Conservation (phyloP, 1,284 basidiomycete species). For the Cyathus olla region DNA sequence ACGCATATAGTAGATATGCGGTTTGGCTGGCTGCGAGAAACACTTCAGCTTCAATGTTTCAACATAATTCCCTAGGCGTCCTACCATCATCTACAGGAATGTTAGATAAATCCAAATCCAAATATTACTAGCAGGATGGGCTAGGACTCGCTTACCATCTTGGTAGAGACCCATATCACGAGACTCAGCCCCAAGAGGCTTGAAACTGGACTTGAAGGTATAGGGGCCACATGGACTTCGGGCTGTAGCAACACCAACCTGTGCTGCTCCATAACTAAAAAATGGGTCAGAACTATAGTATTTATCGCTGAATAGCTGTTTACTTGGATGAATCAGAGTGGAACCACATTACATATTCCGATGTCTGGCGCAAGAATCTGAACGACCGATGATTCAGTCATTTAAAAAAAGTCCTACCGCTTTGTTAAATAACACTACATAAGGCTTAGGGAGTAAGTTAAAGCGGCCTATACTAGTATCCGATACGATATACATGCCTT, state of each 20-base stretch:
- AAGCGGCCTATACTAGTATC: too few relatives aligned
- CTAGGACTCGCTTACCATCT: conserved; percentile 52
- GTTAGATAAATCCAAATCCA: too few relatives aligned
- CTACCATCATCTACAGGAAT: conserved; percentile 52
- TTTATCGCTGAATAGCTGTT: conserved; percentile 20
- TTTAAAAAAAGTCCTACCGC: conserved; percentile 40
- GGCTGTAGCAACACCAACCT: conserved; percentile 72
- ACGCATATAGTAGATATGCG: conserved; percentile 71
- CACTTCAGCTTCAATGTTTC: not conserved
- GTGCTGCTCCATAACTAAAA: conserved; percentile 68
- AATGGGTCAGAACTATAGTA: not conserved
- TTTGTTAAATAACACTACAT: conserved; percentile 63
- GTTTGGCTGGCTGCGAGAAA: conserved; percentile 46
- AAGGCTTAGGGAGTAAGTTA: too few relatives aligned
- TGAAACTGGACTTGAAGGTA: conserved; percentile 65
- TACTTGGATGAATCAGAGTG: conserved; percentile 73
- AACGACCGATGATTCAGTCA: not conserved
- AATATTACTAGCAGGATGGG: too few relatives aligned
- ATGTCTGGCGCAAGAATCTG: conserved; percentile 50
- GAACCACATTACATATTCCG: conserved; percentile 80
- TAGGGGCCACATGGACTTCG: conserved; percentile 71
- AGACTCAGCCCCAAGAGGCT: conserved; percentile 69
- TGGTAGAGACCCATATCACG: conserved; percentile 70
- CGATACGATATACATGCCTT: conserved; percentile 49
- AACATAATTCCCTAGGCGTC: conserved; percentile 3